Base-by-base conservation (phyloP, 306 rosid genomes). In the Vigna unguiculata region DNA sequence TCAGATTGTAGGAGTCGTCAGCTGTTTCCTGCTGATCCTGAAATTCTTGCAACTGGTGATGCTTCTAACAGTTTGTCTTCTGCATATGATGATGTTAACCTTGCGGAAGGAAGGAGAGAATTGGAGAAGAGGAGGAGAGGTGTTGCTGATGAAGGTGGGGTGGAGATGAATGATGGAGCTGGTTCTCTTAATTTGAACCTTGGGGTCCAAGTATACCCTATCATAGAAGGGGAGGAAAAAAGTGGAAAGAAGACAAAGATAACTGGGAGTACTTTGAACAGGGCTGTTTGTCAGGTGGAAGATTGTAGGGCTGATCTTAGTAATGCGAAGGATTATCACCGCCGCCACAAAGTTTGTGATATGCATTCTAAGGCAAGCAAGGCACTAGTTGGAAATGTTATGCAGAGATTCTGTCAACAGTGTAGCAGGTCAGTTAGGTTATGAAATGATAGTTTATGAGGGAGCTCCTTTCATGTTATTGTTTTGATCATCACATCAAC, bases 391-490 rank as follows among this genome's bases (percentile, higher is more conserved):
- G 97, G 93, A 34, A 90, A 73, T 78, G 87, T 87, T 71, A 67
- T 94, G 98, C 97, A 94, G 84, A 83, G 98, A 57, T 94, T 94
- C 74, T 94, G 98, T 85, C 98, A 94, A 49, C 98, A 94, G 85
- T 94, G 98, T 78, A 94, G 98, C 91, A 90, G 98, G 98, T 94
- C 69, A 83, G 90, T 83, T 80, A 63, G 74, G 45, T 86, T 80
- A 15, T 71, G 17, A 74, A 64, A 48, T 75, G 6, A 16, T 58
- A n/a, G 16, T 69, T 80, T 59, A 61, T 69, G 61, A 19, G 45
- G 19, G 60, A 52, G 34, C 61, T 72, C 10, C 36, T 72, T 61
- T 82, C 13, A 7, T 30, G 34, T 24, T 82, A 67, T 46, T 71
- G 53, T 7, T 15, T 30, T 60, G 43, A 15, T 60, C 43, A 32